Conservation (phyloP, 257 asterid species). For the Capsicum chinense region DNA sequence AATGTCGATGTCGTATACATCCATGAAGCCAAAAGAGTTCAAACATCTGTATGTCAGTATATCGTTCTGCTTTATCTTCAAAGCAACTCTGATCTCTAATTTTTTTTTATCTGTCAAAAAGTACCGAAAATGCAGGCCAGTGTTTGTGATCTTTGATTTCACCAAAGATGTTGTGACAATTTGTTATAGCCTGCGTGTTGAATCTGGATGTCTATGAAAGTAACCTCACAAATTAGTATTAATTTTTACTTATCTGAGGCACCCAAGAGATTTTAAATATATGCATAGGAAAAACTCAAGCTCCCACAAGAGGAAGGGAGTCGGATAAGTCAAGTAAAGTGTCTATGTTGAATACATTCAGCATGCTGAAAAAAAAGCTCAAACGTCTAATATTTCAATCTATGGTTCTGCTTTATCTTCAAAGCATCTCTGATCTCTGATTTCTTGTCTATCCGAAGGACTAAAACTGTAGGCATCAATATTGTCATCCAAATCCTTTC, state of each 20-base stretch:
- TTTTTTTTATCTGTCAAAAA: not conserved
- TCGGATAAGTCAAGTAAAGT: not conserved
- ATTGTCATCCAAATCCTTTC: slow-evolving; percentile 20
- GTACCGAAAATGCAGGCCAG: not conserved
- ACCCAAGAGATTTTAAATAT: not conserved
- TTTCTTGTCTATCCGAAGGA: not conserved
- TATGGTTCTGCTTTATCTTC: slow-evolving; percentile 1
- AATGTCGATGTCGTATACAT: not conserved
- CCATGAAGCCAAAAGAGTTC: slow-evolving; percentile 10
- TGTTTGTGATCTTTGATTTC: not conserved
- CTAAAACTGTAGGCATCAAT: not conserved
- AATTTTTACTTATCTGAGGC: not conserved
- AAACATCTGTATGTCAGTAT: not conserved
- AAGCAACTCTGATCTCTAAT: not conserved
- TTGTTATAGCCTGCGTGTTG: not conserved
- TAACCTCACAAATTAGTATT: not conserved
- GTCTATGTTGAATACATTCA: not conserved
- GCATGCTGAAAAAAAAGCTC: not conserved
- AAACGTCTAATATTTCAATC: not conserved
- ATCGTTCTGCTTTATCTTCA: slow-evolving; percentile 12
- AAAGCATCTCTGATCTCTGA: not conserved
- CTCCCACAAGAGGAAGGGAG: not conserved
- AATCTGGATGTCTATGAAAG: not conserved
- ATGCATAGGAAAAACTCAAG: not conserved
- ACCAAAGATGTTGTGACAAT: not conserved